Conservation (phyloP, 192 early-diverging fungal species). For the Coemansia sp. region DNA sequence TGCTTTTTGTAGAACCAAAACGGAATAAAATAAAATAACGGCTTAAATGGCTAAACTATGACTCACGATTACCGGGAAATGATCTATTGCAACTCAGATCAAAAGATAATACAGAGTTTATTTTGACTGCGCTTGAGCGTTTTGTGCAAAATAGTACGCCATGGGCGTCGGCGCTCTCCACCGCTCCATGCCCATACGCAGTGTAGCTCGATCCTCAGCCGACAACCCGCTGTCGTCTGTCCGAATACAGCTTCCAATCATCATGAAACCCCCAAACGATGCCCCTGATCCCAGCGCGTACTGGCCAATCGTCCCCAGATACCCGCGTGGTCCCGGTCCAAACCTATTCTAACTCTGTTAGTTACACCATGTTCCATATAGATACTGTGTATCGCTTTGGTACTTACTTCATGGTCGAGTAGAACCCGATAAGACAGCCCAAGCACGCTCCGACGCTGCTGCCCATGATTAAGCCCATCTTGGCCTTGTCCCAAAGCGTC, state of each 20-base stretch:
- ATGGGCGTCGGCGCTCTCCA: constrained; percentile 32
- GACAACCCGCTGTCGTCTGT: constrained; percentile 35
- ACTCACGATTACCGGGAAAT: too few species aligned
- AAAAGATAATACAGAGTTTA: not conserved
- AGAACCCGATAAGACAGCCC: constrained; percentile 55
- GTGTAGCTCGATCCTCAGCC: constrained; percentile 25
- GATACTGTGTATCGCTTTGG: not conserved
- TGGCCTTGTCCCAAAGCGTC: constrained; percentile 56
- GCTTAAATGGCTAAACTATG: too few species aligned
- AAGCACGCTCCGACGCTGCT: constrained; percentile 54
- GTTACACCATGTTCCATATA: not conserved
- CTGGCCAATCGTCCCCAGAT: constrained; percentile 68
- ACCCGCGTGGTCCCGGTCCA: constrained; percentile 69
- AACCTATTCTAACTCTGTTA: constrained; percentile 47
- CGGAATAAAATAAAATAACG: not conserved
- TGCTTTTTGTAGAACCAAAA: not conserved
- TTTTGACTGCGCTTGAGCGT: not conserved
- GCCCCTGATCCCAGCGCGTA: constrained; percentile 74
- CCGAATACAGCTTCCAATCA: constrained; percentile 60
- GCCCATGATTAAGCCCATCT: constrained; percentile 58
- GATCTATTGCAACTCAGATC: too few species aligned
- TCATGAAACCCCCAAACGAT: constrained; percentile 83
- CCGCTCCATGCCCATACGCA: constrained; percentile 35
- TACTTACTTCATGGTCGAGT: constrained; percentile 57
- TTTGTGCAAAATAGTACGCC: constrained; percentile 31